These are phyloP conservation scores for Lepiota subincarnata DNA, from an alignment of 768 basidiomycete species.

Conservation along the genomic window DNA sequence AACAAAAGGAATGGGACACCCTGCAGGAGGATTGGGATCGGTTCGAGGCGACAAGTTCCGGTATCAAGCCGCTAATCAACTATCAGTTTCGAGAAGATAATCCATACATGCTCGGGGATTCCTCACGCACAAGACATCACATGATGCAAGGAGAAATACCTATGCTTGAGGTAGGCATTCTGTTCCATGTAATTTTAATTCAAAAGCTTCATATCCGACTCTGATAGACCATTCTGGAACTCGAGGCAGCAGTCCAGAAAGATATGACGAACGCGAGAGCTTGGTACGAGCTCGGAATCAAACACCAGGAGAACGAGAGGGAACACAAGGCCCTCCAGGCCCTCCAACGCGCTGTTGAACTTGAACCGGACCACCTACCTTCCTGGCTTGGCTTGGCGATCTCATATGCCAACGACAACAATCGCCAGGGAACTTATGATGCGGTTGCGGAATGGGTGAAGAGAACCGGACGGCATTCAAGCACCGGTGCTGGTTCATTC, in stretches of 20 bases:
- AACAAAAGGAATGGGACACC: slow-evolving; percentile 50
- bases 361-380: slow-evolving; percentile 71
- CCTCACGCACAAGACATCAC: slow-evolving; percentile 49
- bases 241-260: slow-evolving; percentile 85
- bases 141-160: slow-evolving; percentile 31
- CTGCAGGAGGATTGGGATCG: slow-evolving; percentile 79
- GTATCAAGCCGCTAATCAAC: slow-evolving; percentile 48
- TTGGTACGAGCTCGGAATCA: slow-evolving; percentile 93
- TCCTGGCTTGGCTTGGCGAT: slow-evolving; percentile 91
- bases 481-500: slow-evolving; percentile 28
- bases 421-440: slow-evolving; percentile 67
- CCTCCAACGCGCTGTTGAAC: slow-evolving; percentile 70
- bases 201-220: slow-evolving; percentile 12
- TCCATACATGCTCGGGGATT: slow-evolving; percentile 68
- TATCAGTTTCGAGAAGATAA: slow-evolving; percentile 79
- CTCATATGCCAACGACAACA: slow-evolving; percentile 86
- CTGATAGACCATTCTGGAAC: slow-evolving; percentile 73
- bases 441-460: slow-evolving; percentile 85
- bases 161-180: slow-evolving; percentile 37
- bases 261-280: slow-evolving; percentile 65
- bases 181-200: slow-evolving; percentile 8
- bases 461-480: slow-evolving; percentile 53
- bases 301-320: slow-evolving; percentile 97
- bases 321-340: slow-evolving; percentile 89
- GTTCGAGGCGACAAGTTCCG: slow-evolving; percentile 70